phyloP scores from a whole-genome alignment of 352 stramenopile species.

The Phytophthora pisi region DNA sequence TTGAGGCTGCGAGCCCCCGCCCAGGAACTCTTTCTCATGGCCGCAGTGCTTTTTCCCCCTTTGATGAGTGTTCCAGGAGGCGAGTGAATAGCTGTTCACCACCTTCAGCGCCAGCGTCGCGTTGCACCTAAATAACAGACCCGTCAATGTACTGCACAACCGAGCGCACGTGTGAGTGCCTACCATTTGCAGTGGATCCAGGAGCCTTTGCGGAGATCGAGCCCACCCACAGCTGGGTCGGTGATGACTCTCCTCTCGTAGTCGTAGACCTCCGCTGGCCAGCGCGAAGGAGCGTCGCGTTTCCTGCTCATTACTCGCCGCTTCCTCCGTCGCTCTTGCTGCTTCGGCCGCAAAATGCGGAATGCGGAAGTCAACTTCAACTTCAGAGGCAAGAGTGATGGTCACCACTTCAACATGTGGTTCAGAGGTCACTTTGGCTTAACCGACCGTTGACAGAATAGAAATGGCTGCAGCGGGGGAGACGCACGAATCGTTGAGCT shows the following conservation, averaged over 20 bases:
- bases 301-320: constrained; percentile 13
- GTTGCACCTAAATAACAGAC: constrained; percentile 34
- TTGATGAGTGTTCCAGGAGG: constrained; percentile 43
- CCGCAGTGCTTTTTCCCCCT: constrained; percentile 26
- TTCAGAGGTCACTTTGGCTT: constrained; percentile 7
- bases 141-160: not conserved
- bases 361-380: constrained; percentile 42
- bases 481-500: constrained; percentile 33
- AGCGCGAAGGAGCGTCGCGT: constrained; percentile 13
- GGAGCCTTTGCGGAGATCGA: constrained; percentile 48
- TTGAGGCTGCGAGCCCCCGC: constrained; percentile 17
- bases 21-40: constrained; percentile 12
- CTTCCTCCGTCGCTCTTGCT: not conserved
- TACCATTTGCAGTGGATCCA: constrained; percentile 67
- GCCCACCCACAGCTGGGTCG: constrained; percentile 38
- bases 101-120: constrained; percentile 33
- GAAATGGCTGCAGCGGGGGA: constrained; percentile 25
- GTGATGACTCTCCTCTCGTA: constrained; percentile 45
- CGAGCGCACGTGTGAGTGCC: not conserved
- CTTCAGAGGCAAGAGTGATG: constrained; percentile 51
- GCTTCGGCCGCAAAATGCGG: constrained; percentile 25
- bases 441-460: constrained; percentile 26
- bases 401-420: constrained; percentile 55
- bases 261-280: constrained; percentile 58
- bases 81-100: constrained; percentile 15